Percentiles rank a stretch among this genome's conserved stretches.
phyloP scores from a whole-genome alignment of 2,329 filamentous ascomycete genomes.

The Pseudopyricularia javanii region DNA sequence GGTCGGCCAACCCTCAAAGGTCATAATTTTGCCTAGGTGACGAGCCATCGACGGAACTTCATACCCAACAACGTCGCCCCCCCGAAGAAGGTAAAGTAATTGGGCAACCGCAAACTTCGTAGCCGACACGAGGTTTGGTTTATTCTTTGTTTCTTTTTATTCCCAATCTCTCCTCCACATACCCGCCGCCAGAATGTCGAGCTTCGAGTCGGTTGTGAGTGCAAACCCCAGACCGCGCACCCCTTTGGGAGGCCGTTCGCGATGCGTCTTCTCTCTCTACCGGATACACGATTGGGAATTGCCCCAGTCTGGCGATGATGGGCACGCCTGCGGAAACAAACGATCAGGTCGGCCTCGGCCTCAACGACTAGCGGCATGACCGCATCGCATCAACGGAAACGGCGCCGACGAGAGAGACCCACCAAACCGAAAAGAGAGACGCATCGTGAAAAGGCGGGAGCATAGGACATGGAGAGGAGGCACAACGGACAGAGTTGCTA shows the following conservation, averaged over 20 bases:
- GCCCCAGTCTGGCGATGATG: neutral
- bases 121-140: conserved; percentile 11
- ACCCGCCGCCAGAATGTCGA: conserved; percentile 41
- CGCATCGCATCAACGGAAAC: neutral
- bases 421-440: neutral
- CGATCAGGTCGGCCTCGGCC: too few species aligned
- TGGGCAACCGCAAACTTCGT: conserved; percentile 7
- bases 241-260: neutral
- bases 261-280: conserved; percentile 4
- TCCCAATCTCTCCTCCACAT: neutral
- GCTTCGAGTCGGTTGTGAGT: conserved; percentile 62
- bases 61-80: conserved; percentile 3
- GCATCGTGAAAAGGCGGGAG: neutral
- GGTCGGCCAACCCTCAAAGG: neutral
- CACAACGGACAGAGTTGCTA: neutral
- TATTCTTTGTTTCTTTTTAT: conserved; percentile 5
- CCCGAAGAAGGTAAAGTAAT: conserved; percentile 1
- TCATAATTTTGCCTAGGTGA: conserved; percentile 3
- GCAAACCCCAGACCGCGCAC: conserved; percentile 7
- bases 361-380: neutral
- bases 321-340: too few species aligned
- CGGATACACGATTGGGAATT: neutral
- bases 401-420: neutral
- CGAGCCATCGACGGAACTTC: conserved; percentile 5
- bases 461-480: neutral